Conservation (phyloP, 495 filamentous ascomycete genomes). For the Amphirosellinia nigrospora region DNA sequence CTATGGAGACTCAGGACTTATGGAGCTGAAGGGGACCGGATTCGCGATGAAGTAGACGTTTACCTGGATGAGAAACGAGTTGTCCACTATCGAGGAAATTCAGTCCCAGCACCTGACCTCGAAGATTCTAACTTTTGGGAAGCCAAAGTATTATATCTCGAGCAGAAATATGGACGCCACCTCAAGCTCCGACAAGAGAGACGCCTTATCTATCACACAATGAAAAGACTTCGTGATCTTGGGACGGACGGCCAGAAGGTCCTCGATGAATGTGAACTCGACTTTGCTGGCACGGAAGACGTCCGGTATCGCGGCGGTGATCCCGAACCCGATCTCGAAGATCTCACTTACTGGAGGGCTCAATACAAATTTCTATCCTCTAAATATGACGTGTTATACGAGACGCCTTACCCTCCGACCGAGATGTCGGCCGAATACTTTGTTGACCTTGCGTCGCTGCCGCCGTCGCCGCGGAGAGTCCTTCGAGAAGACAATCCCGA, state of each 20-base stretch:
- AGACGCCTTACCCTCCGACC: background rate
- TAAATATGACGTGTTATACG: background rate
- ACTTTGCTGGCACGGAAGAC: background rate
- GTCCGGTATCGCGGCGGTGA: slow-evolving; percentile 7
- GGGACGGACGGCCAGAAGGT: background rate
- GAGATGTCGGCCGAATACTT: too few relatives aligned
- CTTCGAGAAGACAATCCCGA: background rate
- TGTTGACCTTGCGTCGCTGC: too few relatives aligned
- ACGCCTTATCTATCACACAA: background rate
- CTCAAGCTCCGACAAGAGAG: background rate
- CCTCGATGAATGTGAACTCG: background rate
- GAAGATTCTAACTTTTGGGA: slow-evolving; percentile 10
- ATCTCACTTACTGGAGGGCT: background rate
- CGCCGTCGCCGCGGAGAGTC: too few relatives aligned
- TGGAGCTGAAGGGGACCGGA: background rate
- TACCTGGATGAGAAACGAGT: background rate
- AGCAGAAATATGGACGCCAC: background rate
- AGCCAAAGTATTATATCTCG: background rate
- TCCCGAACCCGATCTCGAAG: background rate
- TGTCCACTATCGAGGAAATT: slow-evolving; percentile 3
- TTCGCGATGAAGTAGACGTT: background rate
- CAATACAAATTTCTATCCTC: background rate
- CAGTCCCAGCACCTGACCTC: background rate
- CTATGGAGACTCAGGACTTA: background rate
- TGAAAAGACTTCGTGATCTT: background rate